A percentile compares a stretch with the other conserved stretches of the same genome.
Conservation (phyloP, 2,329 filamentous ascomycete species). For the Diaporthe citriasiana region DNA sequence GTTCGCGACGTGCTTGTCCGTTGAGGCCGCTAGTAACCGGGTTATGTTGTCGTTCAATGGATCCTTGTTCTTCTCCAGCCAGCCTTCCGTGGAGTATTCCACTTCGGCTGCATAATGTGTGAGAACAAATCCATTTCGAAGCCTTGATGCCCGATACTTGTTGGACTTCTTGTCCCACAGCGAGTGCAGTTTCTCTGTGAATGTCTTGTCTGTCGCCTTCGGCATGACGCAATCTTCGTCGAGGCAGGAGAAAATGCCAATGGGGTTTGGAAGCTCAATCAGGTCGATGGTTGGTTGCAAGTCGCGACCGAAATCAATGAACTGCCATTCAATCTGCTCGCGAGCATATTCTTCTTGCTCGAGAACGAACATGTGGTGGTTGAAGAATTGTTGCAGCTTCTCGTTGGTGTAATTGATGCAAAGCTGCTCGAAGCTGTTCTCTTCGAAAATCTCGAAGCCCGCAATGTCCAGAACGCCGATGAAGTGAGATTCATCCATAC, state of each 20-base stretch:
- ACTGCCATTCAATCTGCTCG: conserved; percentile 99
- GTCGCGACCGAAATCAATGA: conserved; percentile 98
- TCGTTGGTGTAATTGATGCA: conserved; percentile 99
- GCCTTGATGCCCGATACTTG: conserved; percentile 90
- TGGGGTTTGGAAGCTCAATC: conserved; percentile 95
- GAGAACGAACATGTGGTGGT: conserved; percentile 99
- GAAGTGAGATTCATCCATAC: conserved; percentile 90
- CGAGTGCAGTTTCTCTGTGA: conserved; percentile 97
- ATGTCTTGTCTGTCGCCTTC: conserved; percentile 96
- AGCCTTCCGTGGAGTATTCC: conserved; percentile 94
- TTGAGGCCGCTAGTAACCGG: conserved; percentile 84
- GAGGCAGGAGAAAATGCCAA: conserved; percentile 97
- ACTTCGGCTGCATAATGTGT: conserved; percentile 99
- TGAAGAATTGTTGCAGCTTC: conserved; percentile 99
- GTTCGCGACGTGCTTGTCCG: conserved; percentile 84
- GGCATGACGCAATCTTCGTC: conserved; percentile 99
- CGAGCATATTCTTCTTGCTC: conserved; percentile 98
- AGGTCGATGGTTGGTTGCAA: conserved; percentile 97
- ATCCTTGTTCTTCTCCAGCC: conserved; percentile 99
- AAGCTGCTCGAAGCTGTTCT: conserved; percentile 98
- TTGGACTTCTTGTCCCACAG: conserved; percentile 96
- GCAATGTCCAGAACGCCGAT: conserved; percentile 99
- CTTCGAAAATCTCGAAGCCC: conserved; percentile 98
- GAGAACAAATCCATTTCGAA: conserved; percentile 93
- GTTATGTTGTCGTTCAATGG: conserved; percentile 98